Percentiles rank a stretch among this genome's conserved stretches.
These are phyloP conservation scores for Drechslerella coelobrocha DNA, from an alignment of 2,329 filamentous ascomycete genomes.

Conservation along the genomic window DNA sequence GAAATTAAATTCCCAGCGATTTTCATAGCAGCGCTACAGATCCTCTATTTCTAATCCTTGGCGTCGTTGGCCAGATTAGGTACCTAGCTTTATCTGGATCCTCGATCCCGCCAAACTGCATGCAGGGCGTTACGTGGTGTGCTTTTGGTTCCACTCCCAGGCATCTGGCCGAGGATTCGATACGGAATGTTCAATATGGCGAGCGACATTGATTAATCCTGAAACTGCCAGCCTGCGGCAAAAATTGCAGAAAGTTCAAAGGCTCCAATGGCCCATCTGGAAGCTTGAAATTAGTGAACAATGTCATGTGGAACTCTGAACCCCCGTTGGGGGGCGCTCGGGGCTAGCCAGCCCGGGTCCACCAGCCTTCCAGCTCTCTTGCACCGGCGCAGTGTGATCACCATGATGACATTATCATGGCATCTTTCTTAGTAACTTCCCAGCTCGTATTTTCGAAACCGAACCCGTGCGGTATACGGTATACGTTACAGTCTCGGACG, in stretches of 20 bases:
- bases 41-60: too few species aligned
- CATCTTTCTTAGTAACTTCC: too few species aligned
- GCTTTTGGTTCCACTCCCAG: slow-evolving; percentile 45
- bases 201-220: slow-evolving; percentile 13
- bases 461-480: not conserved
- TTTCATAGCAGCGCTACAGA: not conserved
- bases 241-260: not conserved
- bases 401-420: slow-evolving; percentile 5
- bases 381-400: not conserved
- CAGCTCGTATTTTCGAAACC: not conserved
- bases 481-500: not conserved
- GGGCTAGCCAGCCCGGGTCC: too few species aligned
- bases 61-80: slow-evolving; percentile 1
- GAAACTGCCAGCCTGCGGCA: slow-evolving; percentile 19
- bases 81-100: slow-evolving; percentile 13
- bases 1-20: too few species aligned
- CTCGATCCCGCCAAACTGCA: slow-evolving; percentile 39
- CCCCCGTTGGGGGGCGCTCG: too few species aligned
- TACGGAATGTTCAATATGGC: slow-evolving; percentile 13
- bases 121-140: slow-evolving; percentile 29
- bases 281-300: too few species aligned
- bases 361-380: too few species aligned
- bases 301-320: too few species aligned
- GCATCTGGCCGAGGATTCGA: slow-evolving; percentile 4
- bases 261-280: too few species aligned